Evolutionary conservation across 1,139 yeast genomes (phyloP).

Genomic region (Candida smagusa): DNA sequence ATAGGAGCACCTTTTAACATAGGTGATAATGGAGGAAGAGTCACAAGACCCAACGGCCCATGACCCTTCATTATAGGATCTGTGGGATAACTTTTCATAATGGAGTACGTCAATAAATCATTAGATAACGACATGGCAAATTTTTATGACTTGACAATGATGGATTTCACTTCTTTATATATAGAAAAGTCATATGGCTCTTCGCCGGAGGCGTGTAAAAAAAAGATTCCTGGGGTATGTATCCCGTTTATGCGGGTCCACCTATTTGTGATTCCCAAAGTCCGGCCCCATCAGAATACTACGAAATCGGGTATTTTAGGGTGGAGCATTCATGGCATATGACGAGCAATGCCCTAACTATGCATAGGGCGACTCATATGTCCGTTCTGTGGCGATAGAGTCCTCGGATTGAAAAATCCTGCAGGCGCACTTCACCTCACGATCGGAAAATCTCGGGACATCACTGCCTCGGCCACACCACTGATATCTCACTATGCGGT

Average conservation of each 20-base stretch:
- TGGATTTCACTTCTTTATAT: slow-evolving; percentile 2
- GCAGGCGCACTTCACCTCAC: too few relatives aligned
- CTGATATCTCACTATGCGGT: too few relatives aligned
- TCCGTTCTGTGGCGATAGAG: too few relatives aligned
- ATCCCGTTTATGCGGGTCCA: slow-evolving; percentile 2
- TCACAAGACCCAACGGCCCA: slow-evolving; percentile 1
- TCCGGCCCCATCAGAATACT: slow-evolving; percentile 1
- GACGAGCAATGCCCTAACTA: background rate
- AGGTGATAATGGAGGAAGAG: slow-evolving; percentile 14
- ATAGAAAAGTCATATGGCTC: slow-evolving; percentile 5
- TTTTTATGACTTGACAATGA: background rate
- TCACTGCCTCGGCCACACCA: too few relatives aligned
- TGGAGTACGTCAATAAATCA: slow-evolving; percentile 34
- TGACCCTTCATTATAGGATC: background rate
- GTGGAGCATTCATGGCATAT: background rate
- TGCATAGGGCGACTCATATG: too few relatives aligned
- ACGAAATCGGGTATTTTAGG: background rate
- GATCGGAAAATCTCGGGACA: too few relatives aligned
- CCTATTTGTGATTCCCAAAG: slow-evolving; percentile 3
- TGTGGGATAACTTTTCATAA: slow-evolving; percentile 23
- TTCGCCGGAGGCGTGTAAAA: slow-evolving; percentile 1
- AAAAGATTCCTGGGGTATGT: slow-evolving; percentile 7
- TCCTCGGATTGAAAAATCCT: too few relatives aligned
- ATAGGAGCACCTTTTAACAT: slow-evolving; percentile 6
- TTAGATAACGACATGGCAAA: slow-evolving; percentile 21